Evolutionary conservation across 441 rosid genomes (phyloP).

Genomic region (Raphanus hybrid): DNA sequence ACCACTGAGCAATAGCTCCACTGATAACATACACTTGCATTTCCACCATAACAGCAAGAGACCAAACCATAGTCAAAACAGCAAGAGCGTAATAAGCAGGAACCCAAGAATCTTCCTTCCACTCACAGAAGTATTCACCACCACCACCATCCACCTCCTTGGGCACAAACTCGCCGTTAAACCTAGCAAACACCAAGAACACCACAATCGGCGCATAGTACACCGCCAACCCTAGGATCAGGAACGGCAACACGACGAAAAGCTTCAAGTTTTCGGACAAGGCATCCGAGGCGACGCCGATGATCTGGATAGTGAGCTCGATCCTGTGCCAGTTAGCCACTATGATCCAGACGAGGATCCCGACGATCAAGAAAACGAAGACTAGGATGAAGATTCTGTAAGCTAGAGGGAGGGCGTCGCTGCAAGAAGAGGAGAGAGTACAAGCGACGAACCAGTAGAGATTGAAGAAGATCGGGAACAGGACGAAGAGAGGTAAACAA

Average conservation of each 20-base stretch:
- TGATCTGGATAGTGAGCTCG: conserved; percentile 74
- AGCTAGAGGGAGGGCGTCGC: conserved; percentile 65
- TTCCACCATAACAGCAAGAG: conserved; percentile 73
- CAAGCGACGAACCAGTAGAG: conserved; percentile 93
- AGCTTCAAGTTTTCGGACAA: conserved; percentile 69
- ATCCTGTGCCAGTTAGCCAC: conserved; percentile 81
- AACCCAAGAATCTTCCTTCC: conserved; percentile 94
- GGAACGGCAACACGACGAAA: conserved; percentile 61
- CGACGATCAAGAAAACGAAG: conserved; percentile 68
- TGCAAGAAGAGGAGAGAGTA: conserved; percentile 68
- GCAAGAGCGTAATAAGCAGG: conserved; percentile 83
- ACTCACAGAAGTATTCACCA: conserved; percentile 57
- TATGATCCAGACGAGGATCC: conserved; percentile 72
- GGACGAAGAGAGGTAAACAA: conserved; percentile 72
- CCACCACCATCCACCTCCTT: conserved; percentile 51
- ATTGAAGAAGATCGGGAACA: conserved; percentile 69
- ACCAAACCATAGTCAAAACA: conserved; percentile 84
- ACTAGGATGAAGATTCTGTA: conserved; percentile 71
- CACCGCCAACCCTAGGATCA: conserved; percentile 58
- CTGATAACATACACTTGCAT: conserved; percentile 88
- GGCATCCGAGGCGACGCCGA: conserved; percentile 83
- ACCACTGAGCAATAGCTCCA: conserved; percentile 87
- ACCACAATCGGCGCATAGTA: conserved; percentile 77
- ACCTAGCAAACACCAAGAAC: conserved; percentile 76
- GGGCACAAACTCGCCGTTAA: conserved; percentile 71